These are phyloP conservation scores for Aureobasidium sp. DNA, from an alignment of 2,329 filamentous ascomycete genomes.

Conservation along the genomic window DNA sequence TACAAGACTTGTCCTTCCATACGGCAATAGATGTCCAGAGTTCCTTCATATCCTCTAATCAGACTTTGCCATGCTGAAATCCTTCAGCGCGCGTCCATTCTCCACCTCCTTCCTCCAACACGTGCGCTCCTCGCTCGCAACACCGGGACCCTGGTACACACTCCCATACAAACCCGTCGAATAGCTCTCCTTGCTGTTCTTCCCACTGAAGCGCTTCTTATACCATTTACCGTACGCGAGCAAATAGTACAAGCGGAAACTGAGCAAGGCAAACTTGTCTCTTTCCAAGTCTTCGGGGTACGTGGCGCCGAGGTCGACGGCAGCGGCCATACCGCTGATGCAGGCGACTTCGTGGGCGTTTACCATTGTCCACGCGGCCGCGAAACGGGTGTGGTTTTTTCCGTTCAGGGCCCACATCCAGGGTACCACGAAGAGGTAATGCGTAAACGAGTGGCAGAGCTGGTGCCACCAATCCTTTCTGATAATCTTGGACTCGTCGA, in stretches of 20 bases:
- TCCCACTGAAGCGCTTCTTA: constrained; percentile 28
- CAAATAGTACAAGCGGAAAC: constrained; percentile 54
- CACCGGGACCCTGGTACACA: constrained; percentile 51
- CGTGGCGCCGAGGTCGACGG: constrained; percentile 56
- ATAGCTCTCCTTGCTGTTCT: constrained; percentile 46
- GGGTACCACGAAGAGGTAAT: constrained; percentile 57
- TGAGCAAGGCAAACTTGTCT: constrained; percentile 52
- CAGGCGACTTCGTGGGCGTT: constrained; percentile 63
- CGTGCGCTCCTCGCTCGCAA: constrained; percentile 42
- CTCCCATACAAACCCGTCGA: constrained; percentile 51
- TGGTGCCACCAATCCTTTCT: constrained; percentile 60
- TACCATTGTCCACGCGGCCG: constrained; percentile 60
- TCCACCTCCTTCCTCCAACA: constrained; percentile 45
- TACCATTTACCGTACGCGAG: constrained; percentile 56
- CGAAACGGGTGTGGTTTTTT: constrained; percentile 52
- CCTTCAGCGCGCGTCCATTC: constrained; percentile 25
- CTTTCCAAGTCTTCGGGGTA: constrained; percentile 55
- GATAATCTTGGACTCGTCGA: constrained; percentile 52
- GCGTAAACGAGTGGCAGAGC: constrained; percentile 54
- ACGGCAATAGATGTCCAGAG: no score
- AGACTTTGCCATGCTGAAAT: constrained; percentile 9
- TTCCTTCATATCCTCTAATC: no score
- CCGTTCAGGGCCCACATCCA: constrained; percentile 66
- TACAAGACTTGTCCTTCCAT: no score
- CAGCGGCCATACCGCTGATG: constrained; percentile 61